A percentile compares a stretch with the other conserved stretches of the same genome.
These are phyloP conservation scores for Fraxinus baroniana DNA, from an alignment of 305 asterid genomes.

Conservation along the genomic window DNA sequence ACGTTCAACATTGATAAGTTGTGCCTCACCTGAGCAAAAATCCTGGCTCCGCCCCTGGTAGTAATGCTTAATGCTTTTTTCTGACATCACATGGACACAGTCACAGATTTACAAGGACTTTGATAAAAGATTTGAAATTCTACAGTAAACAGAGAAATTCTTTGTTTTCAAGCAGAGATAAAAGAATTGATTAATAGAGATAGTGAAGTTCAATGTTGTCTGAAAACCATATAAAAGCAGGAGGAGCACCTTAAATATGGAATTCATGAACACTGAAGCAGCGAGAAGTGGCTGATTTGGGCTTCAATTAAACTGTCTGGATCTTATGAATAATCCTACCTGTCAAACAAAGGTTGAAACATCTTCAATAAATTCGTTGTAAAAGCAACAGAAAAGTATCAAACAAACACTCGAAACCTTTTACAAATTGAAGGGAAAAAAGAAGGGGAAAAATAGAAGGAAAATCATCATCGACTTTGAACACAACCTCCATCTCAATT, in stretches of 20 bases:
- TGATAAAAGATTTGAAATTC: background rate
- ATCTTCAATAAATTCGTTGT: too few relatives aligned
- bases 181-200: background rate
- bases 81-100: background rate
- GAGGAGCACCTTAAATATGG: background rate
- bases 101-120: too few relatives aligned
- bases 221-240: background rate
- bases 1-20: too few relatives aligned
- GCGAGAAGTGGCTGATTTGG: background rate
- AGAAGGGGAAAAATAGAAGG: too few relatives aligned
- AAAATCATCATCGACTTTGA: background rate
- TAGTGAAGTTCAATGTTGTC: background rate
- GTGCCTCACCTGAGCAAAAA: too few relatives aligned
- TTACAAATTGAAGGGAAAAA: background rate
- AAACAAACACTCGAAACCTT: too few relatives aligned
- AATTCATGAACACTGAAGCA: background rate
- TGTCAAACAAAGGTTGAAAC: too few relatives aligned
- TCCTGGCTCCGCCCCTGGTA: too few relatives aligned
- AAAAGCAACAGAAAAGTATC: too few relatives aligned
- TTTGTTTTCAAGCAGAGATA: background rate
- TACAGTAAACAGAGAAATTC: background rate
- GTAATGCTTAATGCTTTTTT: background rate
- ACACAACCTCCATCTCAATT: constrained; percentile 84
- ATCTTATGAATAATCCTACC: background rate
- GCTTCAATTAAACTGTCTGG: background rate